Percentiles rank a stretch among this genome's conserved stretches.
Evolutionary conservation across 164 flowering plant species (phyloP).

Genomic region (Magnolia changhungtana): DNA sequence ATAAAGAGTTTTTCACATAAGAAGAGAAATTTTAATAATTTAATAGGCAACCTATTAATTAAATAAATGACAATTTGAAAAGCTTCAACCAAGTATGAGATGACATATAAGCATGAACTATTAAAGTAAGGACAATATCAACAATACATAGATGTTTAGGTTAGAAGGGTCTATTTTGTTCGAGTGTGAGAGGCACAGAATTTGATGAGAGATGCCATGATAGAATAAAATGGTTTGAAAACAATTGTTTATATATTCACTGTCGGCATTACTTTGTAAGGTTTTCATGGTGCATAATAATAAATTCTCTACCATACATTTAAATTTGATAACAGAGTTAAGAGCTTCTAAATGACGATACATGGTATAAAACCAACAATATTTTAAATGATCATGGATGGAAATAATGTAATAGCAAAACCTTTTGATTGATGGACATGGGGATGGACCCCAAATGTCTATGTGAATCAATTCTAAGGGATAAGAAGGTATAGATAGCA

Average conservation of each 20-base stretch:
- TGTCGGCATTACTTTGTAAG: background rate
- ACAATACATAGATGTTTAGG: background rate
- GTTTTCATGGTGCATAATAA: background rate
- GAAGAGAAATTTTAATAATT: background rate
- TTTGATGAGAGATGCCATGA: background rate
- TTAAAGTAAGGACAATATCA: background rate
- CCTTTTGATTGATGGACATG: background rate
- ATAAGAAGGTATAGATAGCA: background rate
- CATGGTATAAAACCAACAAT: background rate
- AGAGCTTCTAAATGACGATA: background rate
- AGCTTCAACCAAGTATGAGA: background rate
- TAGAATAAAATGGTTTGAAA: background rate
- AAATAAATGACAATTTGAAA: background rate
- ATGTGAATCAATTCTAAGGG: background rate
- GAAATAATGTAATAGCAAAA: background rate
- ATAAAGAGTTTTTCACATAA: background rate
- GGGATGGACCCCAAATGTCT: background rate
- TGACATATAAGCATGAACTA: background rate
- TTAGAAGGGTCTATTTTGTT: background rate
- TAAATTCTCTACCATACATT: background rate
- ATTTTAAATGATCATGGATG: background rate
- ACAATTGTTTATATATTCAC: background rate
- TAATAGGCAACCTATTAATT: background rate
- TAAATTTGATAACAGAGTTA: background rate
- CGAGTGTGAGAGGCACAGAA: background rate